A percentile compares a stretch with the other conserved stretches of the same genome.
These are phyloP conservation scores for Leptosphaerulina australis DNA, from an alignment of 2,329 filamentous ascomycete species.

Conservation along the genomic window DNA sequence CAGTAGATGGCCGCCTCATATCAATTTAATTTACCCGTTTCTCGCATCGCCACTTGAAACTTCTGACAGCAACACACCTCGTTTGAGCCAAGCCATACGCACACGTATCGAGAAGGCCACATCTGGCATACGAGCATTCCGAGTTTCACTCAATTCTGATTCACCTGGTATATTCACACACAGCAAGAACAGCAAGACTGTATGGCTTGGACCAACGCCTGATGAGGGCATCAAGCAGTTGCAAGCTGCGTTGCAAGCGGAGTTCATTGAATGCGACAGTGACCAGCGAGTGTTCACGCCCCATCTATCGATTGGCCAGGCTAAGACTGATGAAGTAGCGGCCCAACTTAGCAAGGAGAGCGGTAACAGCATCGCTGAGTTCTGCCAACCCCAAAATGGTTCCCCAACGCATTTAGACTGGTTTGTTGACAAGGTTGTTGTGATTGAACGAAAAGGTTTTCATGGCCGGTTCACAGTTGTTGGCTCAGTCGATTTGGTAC, in stretches of 20 bases:
- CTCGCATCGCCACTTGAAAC: conserved; percentile 28
- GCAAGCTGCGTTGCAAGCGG: conserved; percentile 34
- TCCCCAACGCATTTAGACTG: conserved; percentile 25
- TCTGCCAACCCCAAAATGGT: background rate
- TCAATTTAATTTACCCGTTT: conserved; percentile 43
- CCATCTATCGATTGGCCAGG: conserved; percentile 39
- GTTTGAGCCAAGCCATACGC: conserved; percentile 28
- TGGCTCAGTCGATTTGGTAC: conserved; percentile 22
- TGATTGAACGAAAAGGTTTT: conserved; percentile 35
- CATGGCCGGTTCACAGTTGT: conserved; percentile 35
- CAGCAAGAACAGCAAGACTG: conserved; percentile 28
- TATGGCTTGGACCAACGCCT: conserved; percentile 33
- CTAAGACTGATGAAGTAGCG: conserved; percentile 18
- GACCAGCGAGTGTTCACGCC: conserved; percentile 33
- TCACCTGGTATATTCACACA: conserved; percentile 27
- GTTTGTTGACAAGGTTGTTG: conserved; percentile 35
- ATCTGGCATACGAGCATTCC: conserved; percentile 24
- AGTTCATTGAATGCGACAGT: conserved; percentile 33
- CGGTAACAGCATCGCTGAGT: conserved; percentile 18
- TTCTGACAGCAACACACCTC: conserved; percentile 4
- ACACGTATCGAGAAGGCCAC: conserved; percentile 29
- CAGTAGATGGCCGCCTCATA: conserved; percentile 39
- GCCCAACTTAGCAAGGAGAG: conserved; percentile 25
- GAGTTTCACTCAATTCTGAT: conserved; percentile 29
- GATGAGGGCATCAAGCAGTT: conserved; percentile 21